Evolutionary conservation across 2,329 filamentous ascomycete species (phyloP), one percentile per base, ranked within the genome.

Genomic region (Harringtonia aguacate): DNA sequence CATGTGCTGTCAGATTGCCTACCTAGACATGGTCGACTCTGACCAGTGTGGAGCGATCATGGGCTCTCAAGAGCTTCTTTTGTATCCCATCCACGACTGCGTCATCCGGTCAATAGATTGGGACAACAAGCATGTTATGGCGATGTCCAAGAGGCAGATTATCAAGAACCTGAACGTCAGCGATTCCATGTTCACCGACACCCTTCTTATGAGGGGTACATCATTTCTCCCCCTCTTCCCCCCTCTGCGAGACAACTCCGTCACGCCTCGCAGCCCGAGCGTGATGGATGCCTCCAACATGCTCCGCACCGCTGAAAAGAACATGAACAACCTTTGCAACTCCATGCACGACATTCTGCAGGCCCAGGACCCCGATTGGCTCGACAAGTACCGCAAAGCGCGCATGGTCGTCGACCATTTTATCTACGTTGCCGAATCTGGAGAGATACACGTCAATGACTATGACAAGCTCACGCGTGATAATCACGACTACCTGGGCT

Each of bases 401-500:
- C 81, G 82, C 49, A 81, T 94, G 73, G 82, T 81, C 1, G 77
- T 95, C 40, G 84, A 88, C 56, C 90, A 97, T 61, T 89, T 90
- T 61, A 81, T 94, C 34, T 79, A 89, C 55, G 79, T 95, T 51
- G 77, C 81, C 29, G 73, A 78, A 44, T 77, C 77, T n/a, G 92
- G 92, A 34, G 79, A 83, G 55, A 75, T 95, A 40, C 75, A 77
- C 47, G 83, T 88, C 15, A 72, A 86, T 54, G 81, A 89, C 53
- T 75, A 72, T 44, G 82, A 86, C 8, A 72, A 78, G 44, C 75
- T 88, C 18, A 89, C 92, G 3, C 75, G 75, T 37, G 89, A 97
- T 58, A 81, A 92, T 52, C 86, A 94, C 58, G 82, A 90, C 56
- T 89, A 95, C 58, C 77, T 95, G 49, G 88, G 88, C n/a, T 77